Evolutionary conservation across 805 yeast species (phyloP), one percentile per base, ranked within the genome.

Genomic region (Torulaspora quercuum): DNA sequence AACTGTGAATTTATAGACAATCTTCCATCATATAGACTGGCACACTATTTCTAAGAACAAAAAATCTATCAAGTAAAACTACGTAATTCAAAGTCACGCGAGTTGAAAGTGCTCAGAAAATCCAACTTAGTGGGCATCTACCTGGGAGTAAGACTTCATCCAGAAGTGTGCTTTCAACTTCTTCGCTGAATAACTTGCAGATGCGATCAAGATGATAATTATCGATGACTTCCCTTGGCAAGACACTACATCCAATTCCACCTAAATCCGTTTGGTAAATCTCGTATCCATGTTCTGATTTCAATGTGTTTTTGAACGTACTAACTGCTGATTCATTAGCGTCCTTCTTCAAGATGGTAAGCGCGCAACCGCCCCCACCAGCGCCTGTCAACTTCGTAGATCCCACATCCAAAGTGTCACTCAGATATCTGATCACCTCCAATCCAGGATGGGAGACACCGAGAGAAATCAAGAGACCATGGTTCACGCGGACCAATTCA

Each of bases 361-460:
- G 82, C 7, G 97, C 95, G 68, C 98, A 92, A 2, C 98, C 98
- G 33, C 98, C 98, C 13, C 98, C 98, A 22, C 98, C 98, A 0
- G 98, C 98, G 26, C 98, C 98, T 0, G 98, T 92, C 37, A 92
- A 72, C 59, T 92, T 92, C 0, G 98, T 90, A 40, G 82, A 78
- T 6, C 98, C 98, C 11, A 92, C 60, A 3, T 67, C 57, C 39
- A 76, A 51, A 33, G 69, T 71, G 53, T 83, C 89, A 15, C 86
- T 73, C n/a, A 76, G 65, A 13, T 75, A 63, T 52, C 78, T 81
- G 18, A 90, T 76, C 33, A 70, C 67, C 57, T 92, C 98, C 41
- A 92, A 68, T n/a, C 82, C 71, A 6, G 97, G 95, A 59, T 92
- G 98, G 15, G 94, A 81, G 7, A 92, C 98, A 3, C 96, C 95